Percentiles rank a stretch among this genome's conserved stretches.
Conservation (phyloP, 345 rosid genomes). For the Acer negundo region DNA sequence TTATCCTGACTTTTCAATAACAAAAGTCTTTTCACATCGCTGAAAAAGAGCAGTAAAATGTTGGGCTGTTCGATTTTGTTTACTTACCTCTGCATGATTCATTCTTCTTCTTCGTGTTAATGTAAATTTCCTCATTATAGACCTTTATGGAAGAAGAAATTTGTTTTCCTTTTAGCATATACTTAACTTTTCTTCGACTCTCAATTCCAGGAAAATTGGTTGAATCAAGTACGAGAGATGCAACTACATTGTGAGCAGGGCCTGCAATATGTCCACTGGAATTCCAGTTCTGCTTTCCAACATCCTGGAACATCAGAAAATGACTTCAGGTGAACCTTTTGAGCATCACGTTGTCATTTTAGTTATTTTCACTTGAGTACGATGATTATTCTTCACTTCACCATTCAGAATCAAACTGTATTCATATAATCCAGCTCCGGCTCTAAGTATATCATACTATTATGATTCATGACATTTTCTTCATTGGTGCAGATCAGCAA, state of each 20-base stretch:
- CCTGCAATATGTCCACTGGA: conserved; percentile 52
- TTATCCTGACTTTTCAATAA: background rate
- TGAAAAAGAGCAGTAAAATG: background rate
- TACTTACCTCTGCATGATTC: background rate
- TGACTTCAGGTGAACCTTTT: conserved; percentile 47
- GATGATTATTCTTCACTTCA: background rate
- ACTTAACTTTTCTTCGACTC: conserved; percentile 10
- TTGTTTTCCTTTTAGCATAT: too few species aligned
- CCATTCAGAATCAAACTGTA: background rate
- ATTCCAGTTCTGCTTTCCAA: conserved; percentile 39
- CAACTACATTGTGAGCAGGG: conserved; percentile 77
- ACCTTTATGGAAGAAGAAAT: too few species aligned
- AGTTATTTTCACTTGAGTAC: conserved; percentile 2
- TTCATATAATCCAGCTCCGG: background rate
- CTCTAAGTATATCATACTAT: background rate
- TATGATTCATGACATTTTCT: background rate
- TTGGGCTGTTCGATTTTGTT: background rate
- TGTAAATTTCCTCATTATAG: too few species aligned
- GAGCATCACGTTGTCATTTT: conserved; percentile 12
- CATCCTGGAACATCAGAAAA: conserved; percentile 37
- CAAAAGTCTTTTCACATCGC: background rate
- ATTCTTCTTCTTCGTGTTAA: background rate
- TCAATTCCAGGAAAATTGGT: conserved; percentile 67
- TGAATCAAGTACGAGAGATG: conserved; percentile 77
- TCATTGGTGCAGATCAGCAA: conserved; percentile 44